Conservation (phyloP, 2,329 filamentous ascomycete species). For the Apiospora hydei region DNA sequence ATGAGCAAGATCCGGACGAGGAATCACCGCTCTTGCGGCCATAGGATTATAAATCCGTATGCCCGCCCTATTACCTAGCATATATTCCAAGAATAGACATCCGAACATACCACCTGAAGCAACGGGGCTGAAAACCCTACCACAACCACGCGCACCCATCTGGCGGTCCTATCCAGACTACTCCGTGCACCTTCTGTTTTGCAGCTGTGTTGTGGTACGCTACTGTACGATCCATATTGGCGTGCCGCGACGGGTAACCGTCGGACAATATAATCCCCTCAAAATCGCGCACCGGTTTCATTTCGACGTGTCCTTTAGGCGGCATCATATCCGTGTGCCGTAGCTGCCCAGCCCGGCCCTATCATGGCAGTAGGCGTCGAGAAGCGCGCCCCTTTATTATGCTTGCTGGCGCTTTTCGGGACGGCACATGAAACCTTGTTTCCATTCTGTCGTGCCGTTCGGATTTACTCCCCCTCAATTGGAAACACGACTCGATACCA, state of each 20-base stretch:
- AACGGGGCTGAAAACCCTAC: constrained; percentile 3
- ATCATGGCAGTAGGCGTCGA: not conserved
- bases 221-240: not conserved
- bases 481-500: constrained; percentile 13
- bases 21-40: constrained; percentile 25
- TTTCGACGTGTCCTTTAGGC: not conserved
- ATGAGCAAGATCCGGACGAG: constrained; percentile 22
- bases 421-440: not conserved
- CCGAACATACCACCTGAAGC: not conserved
- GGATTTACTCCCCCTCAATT: not conserved
- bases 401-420: not conserved
- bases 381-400: constrained; percentile 6
- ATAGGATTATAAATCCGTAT: not conserved
- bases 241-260: not conserved
- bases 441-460: not conserved
- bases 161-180: not conserved
- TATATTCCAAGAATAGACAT: constrained; percentile 5
- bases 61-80: not conserved
- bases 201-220: not conserved
- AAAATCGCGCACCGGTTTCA: constrained; percentile 1
- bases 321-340: not conserved
- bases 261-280: not conserved
- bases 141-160: not conserved
- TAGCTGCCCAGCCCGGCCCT: not conserved
- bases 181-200: not conserved